Conservation (phyloP, 441 rosid genomes). For the Oxalis stricta region DNA sequence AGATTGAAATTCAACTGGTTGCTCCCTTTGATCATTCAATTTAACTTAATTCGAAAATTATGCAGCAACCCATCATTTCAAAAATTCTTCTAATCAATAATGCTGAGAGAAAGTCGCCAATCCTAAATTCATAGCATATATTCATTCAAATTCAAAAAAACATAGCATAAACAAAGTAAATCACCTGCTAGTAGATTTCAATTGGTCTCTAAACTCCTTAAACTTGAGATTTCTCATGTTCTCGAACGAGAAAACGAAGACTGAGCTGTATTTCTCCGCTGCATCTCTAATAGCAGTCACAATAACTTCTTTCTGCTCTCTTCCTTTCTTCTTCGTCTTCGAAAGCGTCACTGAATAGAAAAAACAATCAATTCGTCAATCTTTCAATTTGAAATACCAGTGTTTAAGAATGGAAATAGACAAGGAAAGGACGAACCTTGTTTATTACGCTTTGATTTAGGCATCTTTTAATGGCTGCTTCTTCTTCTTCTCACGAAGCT, state of each 20-base stretch:
- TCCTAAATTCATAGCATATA: too few species aligned
- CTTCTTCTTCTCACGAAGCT: neutral
- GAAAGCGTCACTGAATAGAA: constrained; percentile 60
- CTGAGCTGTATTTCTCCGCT: constrained; percentile 40
- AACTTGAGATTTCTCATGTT: constrained; percentile 95
- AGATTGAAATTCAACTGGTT: too few species aligned
- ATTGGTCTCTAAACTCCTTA: constrained; percentile 86
- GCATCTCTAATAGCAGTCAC: constrained; percentile 63
- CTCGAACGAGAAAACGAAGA: constrained; percentile 78
- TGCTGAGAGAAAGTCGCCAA: too few species aligned
- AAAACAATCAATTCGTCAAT: neutral
- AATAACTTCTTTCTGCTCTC: constrained; percentile 70
- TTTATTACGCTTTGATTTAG: constrained; percentile 87
- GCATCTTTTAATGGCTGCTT: constrained; percentile 29
- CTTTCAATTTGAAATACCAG: neutral
- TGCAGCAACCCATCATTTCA: too few species aligned
- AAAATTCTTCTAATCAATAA: too few species aligned
- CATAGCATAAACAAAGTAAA: neutral
- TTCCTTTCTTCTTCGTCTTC: constrained; percentile 94
- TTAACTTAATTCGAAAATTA: too few species aligned
- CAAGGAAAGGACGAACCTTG: constrained; percentile 31
- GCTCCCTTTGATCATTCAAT: too few species aligned
- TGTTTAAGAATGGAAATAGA: neutral
- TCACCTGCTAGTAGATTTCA: constrained; percentile 66
- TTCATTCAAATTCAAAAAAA: neutral